Evolutionary conservation across 2,329 filamentous ascomycete species (phyloP).

Genomic region (Colletotrichum neosansevieriae): DNA sequence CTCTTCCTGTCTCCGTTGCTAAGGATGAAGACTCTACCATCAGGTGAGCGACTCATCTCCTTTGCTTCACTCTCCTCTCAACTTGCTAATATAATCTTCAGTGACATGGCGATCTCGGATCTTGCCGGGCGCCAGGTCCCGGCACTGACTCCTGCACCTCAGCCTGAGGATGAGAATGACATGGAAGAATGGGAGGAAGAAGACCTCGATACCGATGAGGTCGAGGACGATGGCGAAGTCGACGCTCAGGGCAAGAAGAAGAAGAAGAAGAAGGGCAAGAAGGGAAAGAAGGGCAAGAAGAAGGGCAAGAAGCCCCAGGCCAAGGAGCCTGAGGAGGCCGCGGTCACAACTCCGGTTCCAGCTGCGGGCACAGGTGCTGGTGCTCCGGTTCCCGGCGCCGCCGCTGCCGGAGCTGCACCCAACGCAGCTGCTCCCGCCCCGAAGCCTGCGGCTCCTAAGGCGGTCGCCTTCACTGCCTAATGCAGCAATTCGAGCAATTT

Average conservation of each 20-base stretch:
- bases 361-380: not conserved
- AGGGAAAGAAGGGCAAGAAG: constrained; percentile 38
- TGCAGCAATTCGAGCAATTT: rapidly evolving
- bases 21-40: constrained; percentile 21
- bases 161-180: constrained; percentile 14
- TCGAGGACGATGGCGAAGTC: constrained; percentile 9
- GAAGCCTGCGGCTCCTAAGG: constrained; percentile 1
- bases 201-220: constrained; percentile 14
- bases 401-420: not conserved
- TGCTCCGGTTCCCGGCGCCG: not conserved
- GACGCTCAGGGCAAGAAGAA: constrained; percentile 34
- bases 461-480: constrained; percentile 19
- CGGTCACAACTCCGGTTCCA: not conserved
- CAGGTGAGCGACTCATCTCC: constrained; percentile 1
- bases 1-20: constrained; percentile 30
- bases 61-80: rapidly evolving
- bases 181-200: constrained; percentile 23
- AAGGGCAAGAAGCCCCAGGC: constrained; percentile 35
- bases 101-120: constrained; percentile 25
- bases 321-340: constrained; percentile 4
- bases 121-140: constrained; percentile 18
- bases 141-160: constrained; percentile 8
- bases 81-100: not conserved
- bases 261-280: constrained; percentile 39
- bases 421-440: not conserved